Evolutionary conservation across 345 rosid genomes (phyloP).

Genomic region (Orychophragmus violaceus): DNA sequence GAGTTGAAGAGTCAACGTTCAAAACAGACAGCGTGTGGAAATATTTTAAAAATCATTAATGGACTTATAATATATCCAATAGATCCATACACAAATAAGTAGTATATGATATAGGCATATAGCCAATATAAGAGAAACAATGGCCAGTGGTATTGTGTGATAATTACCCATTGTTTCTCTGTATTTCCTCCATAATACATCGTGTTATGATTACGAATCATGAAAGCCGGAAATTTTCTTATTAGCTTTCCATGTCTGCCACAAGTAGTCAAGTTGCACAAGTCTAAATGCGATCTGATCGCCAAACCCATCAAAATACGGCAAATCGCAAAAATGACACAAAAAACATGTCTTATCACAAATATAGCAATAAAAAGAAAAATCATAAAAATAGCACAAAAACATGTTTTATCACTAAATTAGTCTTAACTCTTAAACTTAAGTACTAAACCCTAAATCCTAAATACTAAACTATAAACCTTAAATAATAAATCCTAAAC

Average conservation of each 20-base stretch:
- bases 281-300: background rate
- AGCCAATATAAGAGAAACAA: background rate
- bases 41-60: background rate
- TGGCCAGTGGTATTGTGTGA: no score
- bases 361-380: no score
- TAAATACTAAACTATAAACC: no score
- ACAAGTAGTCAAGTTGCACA: background rate
- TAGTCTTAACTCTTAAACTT: no score
- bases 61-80: background rate
- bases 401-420: no score
- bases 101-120: background rate
- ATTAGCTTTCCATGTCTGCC: background rate
- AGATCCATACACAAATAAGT: background rate
- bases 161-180: no score
- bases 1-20: constrained; percentile 25
- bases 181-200: background rate
- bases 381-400: no score
- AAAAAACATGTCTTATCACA: no score
- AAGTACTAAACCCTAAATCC: no score
- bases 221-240: background rate
- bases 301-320: background rate
- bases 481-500: no score
- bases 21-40: constrained; percentile 9
- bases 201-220: background rate
- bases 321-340: no score